A percentile compares a stretch with the other conserved stretches of the same genome.
phyloP scores from a whole-genome alignment of 2,329 filamentous ascomycete species.

The Talaromyces amestolkiae region DNA sequence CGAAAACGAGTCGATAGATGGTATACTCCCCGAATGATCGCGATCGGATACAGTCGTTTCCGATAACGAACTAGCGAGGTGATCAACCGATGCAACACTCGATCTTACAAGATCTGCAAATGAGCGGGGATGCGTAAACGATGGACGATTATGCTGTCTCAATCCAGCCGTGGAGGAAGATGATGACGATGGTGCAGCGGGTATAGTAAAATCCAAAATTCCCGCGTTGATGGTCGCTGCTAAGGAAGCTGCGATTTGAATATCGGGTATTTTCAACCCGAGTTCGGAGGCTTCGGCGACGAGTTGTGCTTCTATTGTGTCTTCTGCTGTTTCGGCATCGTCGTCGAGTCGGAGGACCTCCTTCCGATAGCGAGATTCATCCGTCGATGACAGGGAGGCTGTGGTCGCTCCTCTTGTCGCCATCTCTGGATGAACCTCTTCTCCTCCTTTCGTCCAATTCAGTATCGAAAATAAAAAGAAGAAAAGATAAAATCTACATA shows the following conservation, averaged over 20 bases:
- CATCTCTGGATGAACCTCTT: conserved; percentile 12
- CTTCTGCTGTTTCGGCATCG: conserved; percentile 36
- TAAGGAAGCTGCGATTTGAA: conserved; percentile 34
- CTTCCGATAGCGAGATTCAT: conserved; percentile 39
- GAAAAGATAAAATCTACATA: background rate
- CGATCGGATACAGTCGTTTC: conserved; percentile 33
- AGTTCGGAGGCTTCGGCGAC: conserved; percentile 38
- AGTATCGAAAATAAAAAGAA: background rate
- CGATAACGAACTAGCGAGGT: conserved; percentile 32
- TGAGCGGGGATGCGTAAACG: conserved; percentile 31
- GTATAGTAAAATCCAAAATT: conserved; percentile 28
- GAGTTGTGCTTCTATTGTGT: conserved; percentile 38
- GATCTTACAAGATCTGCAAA: conserved; percentile 29
- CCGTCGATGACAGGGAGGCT: conserved; percentile 24
- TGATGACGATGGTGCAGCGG: conserved; percentile 21
- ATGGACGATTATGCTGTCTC: conserved; percentile 22
- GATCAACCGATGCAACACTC: conserved; percentile 29
- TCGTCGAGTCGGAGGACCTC: conserved; percentile 36
- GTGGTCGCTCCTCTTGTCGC: background rate
- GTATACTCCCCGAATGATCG: conserved; percentile 33
- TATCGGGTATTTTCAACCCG: conserved; percentile 36
- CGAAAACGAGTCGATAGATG: conserved; percentile 39
- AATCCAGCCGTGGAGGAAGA: conserved; percentile 21
- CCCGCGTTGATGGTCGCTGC: conserved; percentile 39
- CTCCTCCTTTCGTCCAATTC: background rate